phyloP scores from a whole-genome alignment of 1,284 basidiomycete genomes.

The Papiliotrema nemorosa region DNA sequence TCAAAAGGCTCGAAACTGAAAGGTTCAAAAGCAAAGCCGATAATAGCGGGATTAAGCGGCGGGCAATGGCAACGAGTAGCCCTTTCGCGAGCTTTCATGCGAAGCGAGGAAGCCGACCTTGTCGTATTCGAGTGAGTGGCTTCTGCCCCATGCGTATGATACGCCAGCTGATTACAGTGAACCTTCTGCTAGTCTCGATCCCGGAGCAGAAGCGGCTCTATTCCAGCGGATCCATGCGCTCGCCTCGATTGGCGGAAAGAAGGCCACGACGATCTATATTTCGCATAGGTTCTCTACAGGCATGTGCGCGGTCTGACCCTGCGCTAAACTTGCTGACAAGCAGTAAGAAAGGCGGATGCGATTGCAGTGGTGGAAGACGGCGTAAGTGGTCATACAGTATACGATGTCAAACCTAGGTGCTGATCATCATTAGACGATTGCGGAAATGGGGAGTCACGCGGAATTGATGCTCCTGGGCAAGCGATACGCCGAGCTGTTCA shows the following conservation, averaged over 20 bases:
- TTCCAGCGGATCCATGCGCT: slow-evolving; percentile 53
- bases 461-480: slow-evolving; percentile 58
- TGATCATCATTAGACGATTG: slow-evolving; percentile 57
- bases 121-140: slow-evolving; percentile 64
- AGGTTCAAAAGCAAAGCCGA: background rate
- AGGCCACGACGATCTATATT: slow-evolving; percentile 71
- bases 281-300: slow-evolving; percentile 74
- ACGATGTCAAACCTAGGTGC: background rate
- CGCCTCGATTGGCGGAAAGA: slow-evolving; percentile 9
- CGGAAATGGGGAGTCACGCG: slow-evolving; percentile 73
- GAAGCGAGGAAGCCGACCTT: slow-evolving; percentile 68
- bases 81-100: slow-evolving; percentile 76
- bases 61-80: slow-evolving; percentile 78
- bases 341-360: slow-evolving; percentile 25
- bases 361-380: slow-evolving; percentile 81
- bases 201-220: slow-evolving; percentile 71
- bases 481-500: slow-evolving; percentile 34
- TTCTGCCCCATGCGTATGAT: background rate
- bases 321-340: background rate
- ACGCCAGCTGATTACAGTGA: slow-evolving; percentile 19
- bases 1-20: background rate
- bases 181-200: slow-evolving; percentile 62
- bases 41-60: slow-evolving; percentile 12
- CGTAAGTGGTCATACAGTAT: slow-evolving; percentile 49
- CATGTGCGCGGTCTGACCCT: slow-evolving; percentile 47